phyloP scores from a whole-genome alignment of 2,329 filamentous ascomycete genomes.

The Xylariaceae sp. region DNA sequence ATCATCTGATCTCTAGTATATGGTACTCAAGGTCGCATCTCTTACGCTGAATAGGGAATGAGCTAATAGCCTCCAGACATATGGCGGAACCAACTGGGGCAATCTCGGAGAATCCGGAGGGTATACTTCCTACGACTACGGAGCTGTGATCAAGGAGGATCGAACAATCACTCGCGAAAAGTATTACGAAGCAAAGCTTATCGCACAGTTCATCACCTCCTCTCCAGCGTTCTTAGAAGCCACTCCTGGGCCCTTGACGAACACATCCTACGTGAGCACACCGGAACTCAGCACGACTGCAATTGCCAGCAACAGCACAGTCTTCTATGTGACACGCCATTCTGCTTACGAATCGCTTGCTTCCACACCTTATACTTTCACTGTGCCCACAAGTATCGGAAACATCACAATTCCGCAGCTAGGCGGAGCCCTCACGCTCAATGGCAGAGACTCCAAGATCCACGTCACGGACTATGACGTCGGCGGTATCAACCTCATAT shows the following conservation, averaged over 20 bases:
- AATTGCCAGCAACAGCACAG: conserved; percentile 18
- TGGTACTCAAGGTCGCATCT: neutral
- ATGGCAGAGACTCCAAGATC: conserved; percentile 64
- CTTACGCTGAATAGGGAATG: no score
- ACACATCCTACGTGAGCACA: conserved; percentile 43
- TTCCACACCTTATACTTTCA: conserved; percentile 25
- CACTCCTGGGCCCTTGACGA: conserved; percentile 43
- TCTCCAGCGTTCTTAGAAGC: conserved; percentile 68
- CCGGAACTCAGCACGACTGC: conserved; percentile 39
- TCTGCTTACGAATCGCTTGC: conserved; percentile 19
- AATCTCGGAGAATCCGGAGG: conserved; percentile 69
- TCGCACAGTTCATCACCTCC: conserved; percentile 71
- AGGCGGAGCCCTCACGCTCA: conserved; percentile 19
- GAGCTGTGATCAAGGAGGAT: conserved; percentile 64
- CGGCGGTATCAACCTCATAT: conserved; percentile 57
- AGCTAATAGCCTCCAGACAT: conserved; percentile 43
- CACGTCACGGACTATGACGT: conserved; percentile 66
- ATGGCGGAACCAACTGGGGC: conserved; percentile 81
- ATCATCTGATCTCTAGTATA: conserved; percentile 61
- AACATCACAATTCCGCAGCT: conserved; percentile 24
- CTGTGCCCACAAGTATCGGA: conserved; percentile 24
- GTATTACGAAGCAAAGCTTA: conserved; percentile 74
- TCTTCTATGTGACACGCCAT: conserved; percentile 24
- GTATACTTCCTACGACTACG: conserved; percentile 59
- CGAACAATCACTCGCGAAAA: conserved; percentile 69